Evolutionary conservation across 768 basidiomycete genomes (phyloP).

Genomic region (Lactarius vividus): DNA sequence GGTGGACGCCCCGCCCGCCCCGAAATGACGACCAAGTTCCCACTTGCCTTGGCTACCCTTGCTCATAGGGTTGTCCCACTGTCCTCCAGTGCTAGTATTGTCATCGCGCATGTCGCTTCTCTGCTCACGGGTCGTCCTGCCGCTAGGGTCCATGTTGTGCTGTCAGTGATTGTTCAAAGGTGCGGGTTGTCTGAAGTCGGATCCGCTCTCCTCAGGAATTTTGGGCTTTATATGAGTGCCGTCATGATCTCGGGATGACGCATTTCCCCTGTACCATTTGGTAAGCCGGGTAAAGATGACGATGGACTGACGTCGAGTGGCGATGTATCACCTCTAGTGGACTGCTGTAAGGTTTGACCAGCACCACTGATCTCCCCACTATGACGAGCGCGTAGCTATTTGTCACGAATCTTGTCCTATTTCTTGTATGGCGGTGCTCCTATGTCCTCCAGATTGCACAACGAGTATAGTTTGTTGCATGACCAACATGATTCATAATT

Average conservation of each 20-base stretch:
- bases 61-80: slow-evolving; percentile 4
- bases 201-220: background rate
- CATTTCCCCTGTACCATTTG: background rate
- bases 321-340: background rate
- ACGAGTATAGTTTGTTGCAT: too few species aligned
- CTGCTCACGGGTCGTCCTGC: slow-evolving; percentile 2
- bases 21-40: background rate
- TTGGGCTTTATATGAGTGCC: slow-evolving; percentile 5
- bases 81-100: background rate
- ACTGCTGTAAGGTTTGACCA: too few species aligned
- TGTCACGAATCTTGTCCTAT: too few species aligned
- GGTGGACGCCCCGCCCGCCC: background rate
- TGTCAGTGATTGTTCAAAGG: background rate
- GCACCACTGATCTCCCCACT: too few species aligned
- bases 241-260: slow-evolving; percentile 2
- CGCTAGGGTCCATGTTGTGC: slow-evolving; percentile 2
- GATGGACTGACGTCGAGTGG: slow-evolving; percentile 8
- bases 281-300: background rate
- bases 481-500: too few species aligned
- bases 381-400: too few species aligned
- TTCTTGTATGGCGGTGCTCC: too few species aligned
- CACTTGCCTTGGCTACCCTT: slow-evolving; percentile 6
- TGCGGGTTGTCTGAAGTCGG: background rate
- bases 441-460: too few species aligned
- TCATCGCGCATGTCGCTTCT: slow-evolving; percentile 3